Evolutionary conservation across 257 asterid genomes (phyloP), one percentile per base, ranked within the genome.

Genomic region (Ballota nigra): DNA sequence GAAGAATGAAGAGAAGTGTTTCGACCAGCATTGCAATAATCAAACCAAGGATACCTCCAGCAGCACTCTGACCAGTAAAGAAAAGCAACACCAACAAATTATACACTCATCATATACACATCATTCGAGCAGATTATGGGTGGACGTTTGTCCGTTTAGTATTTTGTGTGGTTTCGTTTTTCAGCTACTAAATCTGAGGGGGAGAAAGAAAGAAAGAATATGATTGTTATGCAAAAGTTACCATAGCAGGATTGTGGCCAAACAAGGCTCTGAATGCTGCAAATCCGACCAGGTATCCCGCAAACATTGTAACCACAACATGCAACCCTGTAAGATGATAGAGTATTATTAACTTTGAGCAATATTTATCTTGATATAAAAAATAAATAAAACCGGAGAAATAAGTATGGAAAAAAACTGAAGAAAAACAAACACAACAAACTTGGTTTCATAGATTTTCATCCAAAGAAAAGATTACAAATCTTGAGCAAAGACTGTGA

Each of bases 21-120:
- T 95, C 99, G 0, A 95, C 95, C 71, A 91, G 87, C 99, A 95
- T 92, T 36, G 84, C 96, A 1, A 63, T 72, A 71, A 95, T 97
- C 85, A 95, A 83, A 55, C 99, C 99, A 70, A 95, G 96, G 72
- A 95, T 86, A 66, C 99, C 97, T 49, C 99, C 98, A 18, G 97
- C 98, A 81, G 99, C 97, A 73, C 86, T 84, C 99, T 94, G 74
- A 49, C 28, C 36, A 85, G 51, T 41, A 28, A 60, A 55, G 51
- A 38, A 9, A 19, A 68, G n/a, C 65, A 29, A 70, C 11, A 49
- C 22, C 28, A 45, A 53, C 41, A 19, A 38, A 63, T 31, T 31
- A 51, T 64, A 15, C 9, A 56, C 22, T 38, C 20, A 38, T 41
- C 29, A 3, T 20, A 33, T 6, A 6, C 2, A 63, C 34, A 24